phyloP scores from a whole-genome alignment of 2,329 filamentous ascomycete genomes.

The Scytalidium lignicola region DNA sequence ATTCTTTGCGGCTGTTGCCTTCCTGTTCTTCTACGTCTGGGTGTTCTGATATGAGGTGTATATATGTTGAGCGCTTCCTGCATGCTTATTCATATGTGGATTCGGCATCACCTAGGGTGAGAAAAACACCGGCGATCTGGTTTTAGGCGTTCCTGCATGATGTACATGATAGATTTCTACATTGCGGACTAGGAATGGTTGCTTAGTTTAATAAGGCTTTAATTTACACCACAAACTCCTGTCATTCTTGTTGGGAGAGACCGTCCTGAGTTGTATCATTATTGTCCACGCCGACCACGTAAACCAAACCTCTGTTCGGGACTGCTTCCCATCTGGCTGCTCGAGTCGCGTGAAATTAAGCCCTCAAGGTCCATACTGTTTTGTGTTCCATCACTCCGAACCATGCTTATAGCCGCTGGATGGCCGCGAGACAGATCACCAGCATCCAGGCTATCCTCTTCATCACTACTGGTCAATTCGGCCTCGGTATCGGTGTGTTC shows the following conservation, averaged over 20 bases:
- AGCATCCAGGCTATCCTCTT: slow-evolving; percentile 34
- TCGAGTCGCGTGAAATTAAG: slow-evolving; percentile 17
- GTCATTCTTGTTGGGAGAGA: background rate
- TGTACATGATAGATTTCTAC: background rate
- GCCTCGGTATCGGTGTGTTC: slow-evolving; percentile 75
- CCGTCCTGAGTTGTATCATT: background rate
- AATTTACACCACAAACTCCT: too few relatives aligned
- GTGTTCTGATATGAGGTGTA: slow-evolving; percentile 53
- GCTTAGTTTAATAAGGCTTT: background rate
- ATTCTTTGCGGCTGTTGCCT: slow-evolving; percentile 78
- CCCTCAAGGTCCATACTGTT: slow-evolving; percentile 26
- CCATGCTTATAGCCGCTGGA: slow-evolving; percentile 20
- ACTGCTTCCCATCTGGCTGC: slow-evolving; percentile 25
- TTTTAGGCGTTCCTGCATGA: background rate
- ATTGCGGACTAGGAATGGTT: background rate
- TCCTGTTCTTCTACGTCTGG: slow-evolving; percentile 92
- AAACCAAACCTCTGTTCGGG: slow-evolving; percentile 11
- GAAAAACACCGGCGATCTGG: background rate
- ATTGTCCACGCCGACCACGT: background rate
- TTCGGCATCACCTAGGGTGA: background rate
- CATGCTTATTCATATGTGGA: background rate
- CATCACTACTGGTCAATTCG: slow-evolving; percentile 48
- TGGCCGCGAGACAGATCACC: slow-evolving; percentile 22
- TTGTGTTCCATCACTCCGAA: slow-evolving; percentile 29
- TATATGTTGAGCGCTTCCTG: background rate